Percentiles rank a stretch among this genome's conserved stretches.
Conservation (phyloP, 2,329 filamentous ascomycete species). For the Elsinoe fawcettii region DNA sequence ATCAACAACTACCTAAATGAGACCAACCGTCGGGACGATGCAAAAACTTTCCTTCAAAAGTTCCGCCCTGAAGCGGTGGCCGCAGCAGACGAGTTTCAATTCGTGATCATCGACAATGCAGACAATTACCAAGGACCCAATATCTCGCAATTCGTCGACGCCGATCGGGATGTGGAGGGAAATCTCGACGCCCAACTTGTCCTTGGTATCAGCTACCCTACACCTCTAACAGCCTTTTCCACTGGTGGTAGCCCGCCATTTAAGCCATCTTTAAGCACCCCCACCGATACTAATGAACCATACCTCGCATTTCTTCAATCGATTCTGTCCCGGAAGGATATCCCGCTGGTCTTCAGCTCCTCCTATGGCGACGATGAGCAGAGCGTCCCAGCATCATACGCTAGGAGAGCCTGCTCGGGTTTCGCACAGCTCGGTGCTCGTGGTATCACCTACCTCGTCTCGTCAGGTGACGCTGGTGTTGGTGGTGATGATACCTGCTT, state of each 20-base stretch:
- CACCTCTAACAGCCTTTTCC: slow-evolving; percentile 51
- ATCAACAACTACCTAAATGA: slow-evolving; percentile 43
- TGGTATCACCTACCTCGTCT: slow-evolving; percentile 58
- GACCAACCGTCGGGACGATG: slow-evolving; percentile 46
- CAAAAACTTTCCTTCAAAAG: slow-evolving; percentile 47
- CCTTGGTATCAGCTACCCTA: slow-evolving; percentile 47
- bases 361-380: slow-evolving; percentile 64
- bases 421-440: slow-evolving; percentile 60
- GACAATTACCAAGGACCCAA: slow-evolving; percentile 36
- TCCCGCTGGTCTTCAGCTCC: slow-evolving; percentile 56
- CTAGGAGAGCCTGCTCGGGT: slow-evolving; percentile 53
- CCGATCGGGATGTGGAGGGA: slow-evolving; percentile 43
- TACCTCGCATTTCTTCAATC: slow-evolving; percentile 57
- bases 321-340: slow-evolving; percentile 46
- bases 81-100: slow-evolving; percentile 48
- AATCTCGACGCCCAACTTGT: slow-evolving; percentile 59
- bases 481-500: slow-evolving; percentile 40
- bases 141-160: not conserved
- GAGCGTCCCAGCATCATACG: slow-evolving; percentile 53
- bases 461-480: slow-evolving; percentile 55
- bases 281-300: slow-evolving; percentile 56
- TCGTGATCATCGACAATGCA: slow-evolving; percentile 51
- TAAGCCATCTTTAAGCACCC: slow-evolving; percentile 40
- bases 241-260: slow-evolving; percentile 52
- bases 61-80: slow-evolving; percentile 46